Evolutionary conservation across 495 filamentous ascomycete species (phyloP), one percentile per base, ranked within the genome.

Genomic region (Parachaetomium inaequale): DNA sequence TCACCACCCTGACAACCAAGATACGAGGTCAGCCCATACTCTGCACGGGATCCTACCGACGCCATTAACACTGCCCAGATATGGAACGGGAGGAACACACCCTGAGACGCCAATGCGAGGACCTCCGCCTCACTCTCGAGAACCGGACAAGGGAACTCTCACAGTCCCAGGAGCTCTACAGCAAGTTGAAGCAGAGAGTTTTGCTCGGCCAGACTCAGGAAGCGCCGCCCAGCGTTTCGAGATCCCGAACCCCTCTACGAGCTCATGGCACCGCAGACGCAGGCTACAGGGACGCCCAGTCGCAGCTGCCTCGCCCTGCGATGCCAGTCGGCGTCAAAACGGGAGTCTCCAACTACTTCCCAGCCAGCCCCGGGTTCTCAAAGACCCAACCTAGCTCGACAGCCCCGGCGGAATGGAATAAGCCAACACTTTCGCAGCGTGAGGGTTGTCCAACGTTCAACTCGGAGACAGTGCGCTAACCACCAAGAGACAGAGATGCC

Each of bases 161-260:
- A 4, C 87, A 92, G 59, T 87, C 87, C 21, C 90, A 92, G 64
- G 89, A 93, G 64, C 82, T 96, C 7, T 97, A 96, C 63, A 88
- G 91, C 64, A 82, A 87, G 34, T 78, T 96, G 47, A 96, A 96
- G 73, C 82, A 85, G 26, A 85, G 87, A 55, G 83, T 87, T 5
- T 84, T 91, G 79, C 75, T 82, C 28, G 82, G 84, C 10, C 85
- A 88, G 31, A 85, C 91, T 52, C 84, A 89, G 59, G 81, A 81
- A 47, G 88, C 89, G 19, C 89, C 88, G 4, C 85, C 82, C 34
- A 84, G 90, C 58, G 82, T 87, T 6, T 26, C 29, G 26, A 61
- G 50, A 53, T 53, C 58, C 1, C 58, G 26, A 26, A 58, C 53
- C 8, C 61, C 54, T 12, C 8, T 62, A 17, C 43, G 42, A 21